Evolutionary conservation across 1,284 basidiomycete genomes (phyloP).

Genomic region (Amylostereum chailletii): DNA sequence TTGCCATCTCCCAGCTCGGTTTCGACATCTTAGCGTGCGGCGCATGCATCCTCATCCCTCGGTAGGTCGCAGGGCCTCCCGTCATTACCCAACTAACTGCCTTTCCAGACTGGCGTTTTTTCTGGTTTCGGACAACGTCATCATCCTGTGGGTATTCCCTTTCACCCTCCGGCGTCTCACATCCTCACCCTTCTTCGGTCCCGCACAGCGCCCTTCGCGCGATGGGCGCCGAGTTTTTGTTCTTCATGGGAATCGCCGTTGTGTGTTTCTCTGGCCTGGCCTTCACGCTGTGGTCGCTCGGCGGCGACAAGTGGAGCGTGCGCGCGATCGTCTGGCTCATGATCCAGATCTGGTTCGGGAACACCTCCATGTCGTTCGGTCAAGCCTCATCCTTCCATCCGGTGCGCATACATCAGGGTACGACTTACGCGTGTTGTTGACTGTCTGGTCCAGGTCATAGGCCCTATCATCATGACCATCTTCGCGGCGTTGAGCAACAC

Average conservation of each 20-base stretch:
- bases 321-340: slow-evolving; percentile 72
- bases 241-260: slow-evolving; percentile 77
- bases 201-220: slow-evolving; percentile 57
- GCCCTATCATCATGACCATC: slow-evolving; percentile 77
- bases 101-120: slow-evolving; percentile 69
- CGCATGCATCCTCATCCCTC: slow-evolving; percentile 81
- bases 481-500: slow-evolving; percentile 83
- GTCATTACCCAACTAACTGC: neutral
- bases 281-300: slow-evolving; percentile 45
- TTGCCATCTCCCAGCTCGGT: slow-evolving; percentile 52
- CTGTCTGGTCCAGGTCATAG: slow-evolving; percentile 36
- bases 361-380: slow-evolving; percentile 63
- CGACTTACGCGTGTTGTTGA: neutral
- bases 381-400: slow-evolving; percentile 76
- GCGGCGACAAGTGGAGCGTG: slow-evolving; percentile 53
- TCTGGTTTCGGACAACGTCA: slow-evolving; percentile 74
- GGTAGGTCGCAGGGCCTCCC: slow-evolving; percentile 27
- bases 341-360: slow-evolving; percentile 81
- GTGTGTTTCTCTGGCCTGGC: slow-evolving; percentile 84
- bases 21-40: slow-evolving; percentile 82
- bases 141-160: slow-evolving; percentile 57
- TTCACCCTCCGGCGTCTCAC: neutral
- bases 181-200: neutral
- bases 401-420: neutral
- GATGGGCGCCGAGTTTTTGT: slow-evolving; percentile 73